Evolutionary conservation across 2,329 filamentous ascomycete species (phyloP).

Genomic region (Penicillium sp.): DNA sequence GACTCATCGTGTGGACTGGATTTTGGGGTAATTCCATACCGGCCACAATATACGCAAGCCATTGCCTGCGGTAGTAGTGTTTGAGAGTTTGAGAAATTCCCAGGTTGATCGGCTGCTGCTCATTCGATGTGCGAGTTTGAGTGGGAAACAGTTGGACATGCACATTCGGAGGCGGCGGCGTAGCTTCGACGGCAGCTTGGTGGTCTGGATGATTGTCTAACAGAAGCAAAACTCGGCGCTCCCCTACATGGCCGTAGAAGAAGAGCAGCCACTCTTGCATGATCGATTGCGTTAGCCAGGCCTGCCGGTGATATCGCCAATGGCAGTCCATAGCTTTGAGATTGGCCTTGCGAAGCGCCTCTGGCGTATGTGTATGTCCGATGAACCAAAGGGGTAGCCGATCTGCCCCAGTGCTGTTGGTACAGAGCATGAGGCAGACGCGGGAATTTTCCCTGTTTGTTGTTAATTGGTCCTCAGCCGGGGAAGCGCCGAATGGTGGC

Average conservation of each 20-base stretch:
- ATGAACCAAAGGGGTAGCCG: conserved; percentile 26
- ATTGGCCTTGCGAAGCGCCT: conserved; percentile 25
- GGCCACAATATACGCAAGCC: conserved; percentile 1
- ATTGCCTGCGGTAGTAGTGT: conserved; percentile 12
- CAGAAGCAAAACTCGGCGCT: conserved; percentile 18
- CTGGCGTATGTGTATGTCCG: conserved; percentile 22
- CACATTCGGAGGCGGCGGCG: conserved; percentile 16
- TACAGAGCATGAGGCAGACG: conserved; percentile 17
- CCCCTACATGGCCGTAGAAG: conserved; percentile 12
- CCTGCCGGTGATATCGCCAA: conserved; percentile 29
- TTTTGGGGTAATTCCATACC: neutral
- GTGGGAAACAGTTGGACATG: conserved; percentile 17
- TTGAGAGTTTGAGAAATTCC: conserved; percentile 15
- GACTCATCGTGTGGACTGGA: conserved; percentile 6
- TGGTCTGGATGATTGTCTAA: conserved; percentile 21
- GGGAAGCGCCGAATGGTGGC: conserved; percentile 7
- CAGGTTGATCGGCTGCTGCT: conserved; percentile 14
- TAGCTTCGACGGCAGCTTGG: conserved; percentile 6
- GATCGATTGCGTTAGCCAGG: conserved; percentile 20
- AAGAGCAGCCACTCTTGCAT: conserved; percentile 21
- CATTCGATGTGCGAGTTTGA: neutral
- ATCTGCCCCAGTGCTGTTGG: conserved; percentile 27
- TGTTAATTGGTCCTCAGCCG: neutral
- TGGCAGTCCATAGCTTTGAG: conserved; percentile 23
- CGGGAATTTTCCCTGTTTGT: conserved; percentile 7